phyloP scores from a whole-genome alignment of 495 filamentous ascomycete species.

The Neurospora sp. region DNA sequence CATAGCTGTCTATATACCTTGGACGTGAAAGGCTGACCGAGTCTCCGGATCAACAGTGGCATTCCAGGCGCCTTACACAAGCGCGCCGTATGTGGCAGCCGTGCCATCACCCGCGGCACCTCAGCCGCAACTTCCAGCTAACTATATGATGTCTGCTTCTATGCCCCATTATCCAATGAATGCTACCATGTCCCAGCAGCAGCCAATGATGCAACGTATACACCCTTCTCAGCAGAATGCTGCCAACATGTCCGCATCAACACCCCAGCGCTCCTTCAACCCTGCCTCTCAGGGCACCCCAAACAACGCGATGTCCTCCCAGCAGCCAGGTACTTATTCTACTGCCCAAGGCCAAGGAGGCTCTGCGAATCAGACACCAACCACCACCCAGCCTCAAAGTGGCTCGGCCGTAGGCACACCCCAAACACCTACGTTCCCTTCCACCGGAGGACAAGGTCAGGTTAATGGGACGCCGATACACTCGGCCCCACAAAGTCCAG shows the following conservation, averaged over 20 bases:
- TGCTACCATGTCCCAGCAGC: conserved; percentile 27
- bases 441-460: conserved; percentile 22
- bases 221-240: conserved; percentile 28
- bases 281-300: conserved; percentile 23
- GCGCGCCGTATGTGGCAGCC: conserved; percentile 38
- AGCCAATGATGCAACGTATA: conserved; percentile 37
- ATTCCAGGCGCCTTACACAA: conserved; percentile 43
- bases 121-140: conserved; percentile 36
- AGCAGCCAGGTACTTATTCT: conserved; percentile 19
- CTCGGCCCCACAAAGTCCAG: conserved; percentile 46
- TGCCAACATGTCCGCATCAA: conserved; percentile 26
- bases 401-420: conserved; percentile 28
- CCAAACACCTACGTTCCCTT: conserved; percentile 41
- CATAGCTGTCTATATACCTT: background rate
- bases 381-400: conserved; percentile 14
- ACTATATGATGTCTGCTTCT: conserved; percentile 37
- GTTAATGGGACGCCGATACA: conserved; percentile 26
- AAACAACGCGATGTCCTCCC: conserved; percentile 21
- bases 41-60: conserved; percentile 27
- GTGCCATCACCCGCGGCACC: conserved; percentile 32
- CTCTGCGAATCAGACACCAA: conserved; percentile 30
- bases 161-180: conserved; percentile 33
- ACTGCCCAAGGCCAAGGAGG: conserved; percentile 22
- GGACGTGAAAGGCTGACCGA: conserved; percentile 8
- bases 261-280: conserved; percentile 31